Evolutionary conservation across 306 rosid genomes (phyloP).

Genomic region (Mucuna pruriens): DNA sequence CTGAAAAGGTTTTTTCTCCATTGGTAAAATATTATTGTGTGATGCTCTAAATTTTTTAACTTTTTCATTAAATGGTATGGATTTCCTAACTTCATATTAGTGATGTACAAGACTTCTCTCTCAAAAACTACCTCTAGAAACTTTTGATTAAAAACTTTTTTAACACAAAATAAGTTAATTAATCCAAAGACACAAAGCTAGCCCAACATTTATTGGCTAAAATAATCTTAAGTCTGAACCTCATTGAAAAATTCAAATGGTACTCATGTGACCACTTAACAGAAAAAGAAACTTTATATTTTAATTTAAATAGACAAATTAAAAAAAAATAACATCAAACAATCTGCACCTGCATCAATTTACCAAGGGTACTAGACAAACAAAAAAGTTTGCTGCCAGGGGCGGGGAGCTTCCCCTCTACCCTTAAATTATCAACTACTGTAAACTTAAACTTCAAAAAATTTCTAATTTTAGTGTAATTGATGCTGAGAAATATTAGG

Average conservation of each 20-base stretch:
- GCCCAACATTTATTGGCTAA: background rate
- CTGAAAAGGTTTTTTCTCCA: no score
- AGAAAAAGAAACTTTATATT: background rate
- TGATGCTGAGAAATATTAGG: background rate
- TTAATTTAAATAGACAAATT: background rate
- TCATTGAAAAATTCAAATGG: background rate
- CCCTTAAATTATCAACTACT: background rate
- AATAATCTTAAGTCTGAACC: background rate
- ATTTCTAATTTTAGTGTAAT: background rate
- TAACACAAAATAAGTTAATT: background rate
- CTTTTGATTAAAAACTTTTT: background rate
- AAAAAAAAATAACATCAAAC: background rate
- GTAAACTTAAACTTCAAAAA: background rate
- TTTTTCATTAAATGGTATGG: no score
- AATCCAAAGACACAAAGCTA: background rate
- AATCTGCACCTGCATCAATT: background rate
- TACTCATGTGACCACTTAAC: background rate
- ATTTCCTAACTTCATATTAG: no score
- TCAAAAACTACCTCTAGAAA: background rate
- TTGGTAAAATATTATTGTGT: no score
- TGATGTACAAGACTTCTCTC: no score
- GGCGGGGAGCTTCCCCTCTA: background rate
- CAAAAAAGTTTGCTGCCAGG: background rate
- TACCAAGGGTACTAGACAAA: background rate
- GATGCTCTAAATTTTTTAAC: no score